Base-by-base conservation (phyloP, 192 early-diverging fungal species). In the Geranomyces variabilis region DNA sequence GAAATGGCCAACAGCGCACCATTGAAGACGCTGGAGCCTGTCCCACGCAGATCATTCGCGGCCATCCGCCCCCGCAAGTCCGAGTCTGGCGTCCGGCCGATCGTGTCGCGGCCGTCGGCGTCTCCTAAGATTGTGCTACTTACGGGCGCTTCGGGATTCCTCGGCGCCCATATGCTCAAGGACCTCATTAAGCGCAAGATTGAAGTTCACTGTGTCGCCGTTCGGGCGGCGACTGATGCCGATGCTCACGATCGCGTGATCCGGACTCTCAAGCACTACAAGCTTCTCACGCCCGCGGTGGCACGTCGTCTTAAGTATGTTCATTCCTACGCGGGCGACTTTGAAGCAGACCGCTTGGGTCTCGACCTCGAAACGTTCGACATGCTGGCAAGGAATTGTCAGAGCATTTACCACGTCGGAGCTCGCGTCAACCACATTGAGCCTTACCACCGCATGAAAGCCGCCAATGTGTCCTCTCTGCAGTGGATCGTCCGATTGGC, bases 101-200 rank as follows among this genome's bases (percentile, higher is more conserved):
- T 15, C 51, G 21, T 55, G 51, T 55, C 51, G 19, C 36, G 36
- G 10, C 51, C 51, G 21, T n/a, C 26, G 6, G 19, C 51, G 3
- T 15, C 51, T 14, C 8, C 51, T 3, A 55, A 55, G 15, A 14
- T 55, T 3, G 51, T 55, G 51, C 15, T 55, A 7, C 51, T 55
- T 4, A 55, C 51, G 51, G 51, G 51, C 6, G 51, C 51, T 4
- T 55, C 51, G 6, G 51, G 51, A 28, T 55, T 55, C 51, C 51
- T 55, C 26, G 51, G 51, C 19, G 51, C 51, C 6, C 51, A 55
- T 14, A 55, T 55, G 51, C 51, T 55, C 51, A 55, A 55, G 51
- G 51, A 55, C 26, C 51, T 55, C 51, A 55, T 55, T 14, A 55
- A 55, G 51, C 51, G 51, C 19, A 55, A 28, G 15, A 41, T 47